phyloP scores from a whole-genome alignment of 305 asterid species.

The Fraxinus paxiana region DNA sequence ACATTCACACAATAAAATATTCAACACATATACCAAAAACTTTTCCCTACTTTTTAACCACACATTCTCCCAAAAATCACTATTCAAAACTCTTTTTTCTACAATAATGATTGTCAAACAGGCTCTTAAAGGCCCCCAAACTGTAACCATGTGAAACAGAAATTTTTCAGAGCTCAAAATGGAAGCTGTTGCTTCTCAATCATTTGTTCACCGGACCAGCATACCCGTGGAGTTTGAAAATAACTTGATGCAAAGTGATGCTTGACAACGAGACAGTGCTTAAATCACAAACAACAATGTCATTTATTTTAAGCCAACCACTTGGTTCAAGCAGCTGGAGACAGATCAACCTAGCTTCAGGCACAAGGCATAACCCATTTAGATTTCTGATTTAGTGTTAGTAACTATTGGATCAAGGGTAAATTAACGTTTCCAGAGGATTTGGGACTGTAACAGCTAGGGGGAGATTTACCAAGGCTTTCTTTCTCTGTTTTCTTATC shows the following conservation, averaged over 20 bases:
- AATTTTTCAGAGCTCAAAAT: not conserved
- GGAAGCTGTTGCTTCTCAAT: not conserved
- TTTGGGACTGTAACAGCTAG: not conserved
- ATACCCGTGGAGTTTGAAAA: not conserved
- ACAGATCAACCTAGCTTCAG: not conserved
- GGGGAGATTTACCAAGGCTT: not conserved
- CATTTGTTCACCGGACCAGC: not conserved
- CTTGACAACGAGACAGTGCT: not conserved
- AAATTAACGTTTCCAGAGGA: not conserved
- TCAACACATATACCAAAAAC: no score
- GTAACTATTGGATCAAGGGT: not conserved
- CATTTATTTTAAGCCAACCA: not conserved
- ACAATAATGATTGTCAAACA: no score
- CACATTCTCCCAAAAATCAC: no score
- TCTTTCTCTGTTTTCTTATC: not conserved
- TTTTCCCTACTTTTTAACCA: no score
- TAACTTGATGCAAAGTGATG: not conserved
- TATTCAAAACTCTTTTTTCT: no score
- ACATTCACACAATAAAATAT: no score
- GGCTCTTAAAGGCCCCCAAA: not conserved
- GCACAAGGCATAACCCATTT: not conserved
- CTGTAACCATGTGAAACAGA: not conserved
- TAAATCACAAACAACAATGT: not conserved
- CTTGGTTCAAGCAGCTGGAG: not conserved
- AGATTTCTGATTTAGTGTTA: not conserved